Conservation (phyloP, 768 basidiomycete species). For the Pulveroboletus sp. region DNA sequence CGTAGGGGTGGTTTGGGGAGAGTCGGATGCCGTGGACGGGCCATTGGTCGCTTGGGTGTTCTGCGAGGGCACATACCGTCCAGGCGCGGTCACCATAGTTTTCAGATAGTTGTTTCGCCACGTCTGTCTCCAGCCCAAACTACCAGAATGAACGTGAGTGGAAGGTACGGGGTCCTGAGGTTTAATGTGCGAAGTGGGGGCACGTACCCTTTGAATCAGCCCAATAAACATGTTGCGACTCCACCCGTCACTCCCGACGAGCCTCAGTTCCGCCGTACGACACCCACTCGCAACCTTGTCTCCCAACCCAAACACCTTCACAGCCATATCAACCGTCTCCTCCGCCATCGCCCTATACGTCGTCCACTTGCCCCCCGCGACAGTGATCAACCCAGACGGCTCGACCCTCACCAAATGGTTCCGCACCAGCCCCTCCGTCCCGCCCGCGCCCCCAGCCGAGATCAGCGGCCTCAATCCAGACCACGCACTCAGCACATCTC, state of each 20-base stretch:
- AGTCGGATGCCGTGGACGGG: constrained; percentile 84
- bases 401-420: constrained; percentile 91
- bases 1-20: constrained; percentile 72
- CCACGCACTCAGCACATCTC: constrained; percentile 96
- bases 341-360: constrained; percentile 96
- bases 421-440: constrained; percentile 86
- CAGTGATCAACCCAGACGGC: constrained; percentile 81
- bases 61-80: constrained; percentile 83
- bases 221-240: constrained; percentile 96
- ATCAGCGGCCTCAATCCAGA: constrained; percentile 89
- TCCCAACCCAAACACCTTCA: constrained; percentile 72
- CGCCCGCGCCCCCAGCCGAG: constrained; percentile 66
- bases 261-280: constrained; percentile 74
- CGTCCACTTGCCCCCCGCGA: constrained; percentile 99
- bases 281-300: constrained; percentile 56
- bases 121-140: constrained; percentile 90
- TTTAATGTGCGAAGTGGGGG: no score
- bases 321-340: constrained; percentile 87
- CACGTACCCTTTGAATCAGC: constrained; percentile 78
- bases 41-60: constrained; percentile 76
- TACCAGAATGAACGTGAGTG: constrained; percentile 22
- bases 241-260: constrained; percentile 95
- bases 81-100: constrained; percentile 97
- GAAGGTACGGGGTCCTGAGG: not conserved
- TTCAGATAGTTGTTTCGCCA: constrained; percentile 90